Evolutionary conservation across 2,329 filamentous ascomycete genomes (phyloP).

Genomic region (Beauveria medogensis): DNA sequence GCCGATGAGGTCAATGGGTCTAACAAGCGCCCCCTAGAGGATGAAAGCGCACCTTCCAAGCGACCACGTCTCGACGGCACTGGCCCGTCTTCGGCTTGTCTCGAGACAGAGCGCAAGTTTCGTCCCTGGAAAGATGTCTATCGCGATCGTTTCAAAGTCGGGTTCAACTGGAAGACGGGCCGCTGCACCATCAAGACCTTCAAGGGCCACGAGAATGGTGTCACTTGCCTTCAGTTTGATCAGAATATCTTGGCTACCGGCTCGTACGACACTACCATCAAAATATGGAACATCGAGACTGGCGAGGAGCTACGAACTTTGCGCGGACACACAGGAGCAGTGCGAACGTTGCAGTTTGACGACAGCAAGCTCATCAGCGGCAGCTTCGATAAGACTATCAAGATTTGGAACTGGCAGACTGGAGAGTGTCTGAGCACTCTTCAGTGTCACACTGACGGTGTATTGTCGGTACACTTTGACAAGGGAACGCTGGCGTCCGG

Average conservation of each 20-base stretch:
- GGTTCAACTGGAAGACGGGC: slow-evolving; percentile 95
- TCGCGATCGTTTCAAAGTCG: slow-evolving; percentile 88
- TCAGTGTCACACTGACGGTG: slow-evolving; percentile 68
- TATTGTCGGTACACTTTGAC: slow-evolving; percentile 84
- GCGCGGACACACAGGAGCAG: slow-evolving; percentile 70
- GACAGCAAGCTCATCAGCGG: slow-evolving; percentile 86
- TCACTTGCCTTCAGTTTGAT: slow-evolving; percentile 52
- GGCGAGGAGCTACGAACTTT: slow-evolving; percentile 82
- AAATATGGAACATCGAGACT: slow-evolving; percentile 91
- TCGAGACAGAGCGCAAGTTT: slow-evolving; percentile 39
- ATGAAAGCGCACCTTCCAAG: slow-evolving; percentile 26
- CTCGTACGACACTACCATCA: slow-evolving; percentile 90
- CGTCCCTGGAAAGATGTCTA: slow-evolving; percentile 95
- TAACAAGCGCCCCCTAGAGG: slow-evolving; percentile 26
- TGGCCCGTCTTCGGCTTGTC: slow-evolving; percentile 24
- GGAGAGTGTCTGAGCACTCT: slow-evolving; percentile 80
- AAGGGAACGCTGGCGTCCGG: slow-evolving; percentile 78
- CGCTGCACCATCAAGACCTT: slow-evolving; percentile 79
- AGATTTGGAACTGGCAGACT: slow-evolving; percentile 95
- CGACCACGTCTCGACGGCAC: slow-evolving; percentile 22
- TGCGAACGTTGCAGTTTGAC: slow-evolving; percentile 88
- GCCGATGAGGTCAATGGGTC: slow-evolving; percentile 23
- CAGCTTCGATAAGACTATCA: slow-evolving; percentile 78
- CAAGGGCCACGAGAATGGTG: slow-evolving; percentile 75
- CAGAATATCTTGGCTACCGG: slow-evolving; percentile 88